Evolutionary conservation across 2,329 filamentous ascomycete species (phyloP), one percentile per base, ranked within the genome.

Genomic region (Colletotrichum sp.): DNA sequence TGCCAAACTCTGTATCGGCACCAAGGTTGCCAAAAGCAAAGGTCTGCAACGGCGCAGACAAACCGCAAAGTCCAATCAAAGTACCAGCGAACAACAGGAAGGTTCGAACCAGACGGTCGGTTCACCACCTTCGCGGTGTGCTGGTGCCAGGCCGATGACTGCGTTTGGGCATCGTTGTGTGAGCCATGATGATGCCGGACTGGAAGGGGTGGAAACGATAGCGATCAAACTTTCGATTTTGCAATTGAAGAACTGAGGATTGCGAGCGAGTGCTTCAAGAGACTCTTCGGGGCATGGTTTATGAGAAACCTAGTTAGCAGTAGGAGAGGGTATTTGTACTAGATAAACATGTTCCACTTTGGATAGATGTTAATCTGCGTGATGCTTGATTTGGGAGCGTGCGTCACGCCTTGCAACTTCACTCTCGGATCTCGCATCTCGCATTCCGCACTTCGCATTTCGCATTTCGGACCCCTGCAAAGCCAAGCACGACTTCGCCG

Each of bases 241-340:
- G 1, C 4, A n/a, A 47, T 47, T 12, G 3, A 0, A 47, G 0
- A 27, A 21, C 38, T n/a, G n/a, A 47, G 12, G 18, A 1, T 1
- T 47, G 38, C 9, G 6, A 47, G 38, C 18, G 18, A n/a, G 38
- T n/a, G 18, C n/a, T 47, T 5, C 4, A 47, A 47, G 38, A 18
- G 38, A 47, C 1, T 43, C 38, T 47, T 21, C 18, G n/a, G 9
- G n/a, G 6, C n/a, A 47, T 12, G 9, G 11, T 47, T 47, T n/a
- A 47, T 6, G 38, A 47, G n/a, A 47, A 9, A 47, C 9, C 12
- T 1, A 12, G 8, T 47, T 47, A 6, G 18, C 9, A 47, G 18
- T 8, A 47, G 18, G 18, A 47, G 38, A 47, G 9, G 38, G 38
- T 47, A n/a, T 47, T 47, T 47, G 18, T 47, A 47, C 38, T 47